Percentiles rank a stretch among this genome's conserved stretches.
Evolutionary conservation across 805 yeast genomes (phyloP).

Genomic region (Metschnikowia dekortorum): DNA sequence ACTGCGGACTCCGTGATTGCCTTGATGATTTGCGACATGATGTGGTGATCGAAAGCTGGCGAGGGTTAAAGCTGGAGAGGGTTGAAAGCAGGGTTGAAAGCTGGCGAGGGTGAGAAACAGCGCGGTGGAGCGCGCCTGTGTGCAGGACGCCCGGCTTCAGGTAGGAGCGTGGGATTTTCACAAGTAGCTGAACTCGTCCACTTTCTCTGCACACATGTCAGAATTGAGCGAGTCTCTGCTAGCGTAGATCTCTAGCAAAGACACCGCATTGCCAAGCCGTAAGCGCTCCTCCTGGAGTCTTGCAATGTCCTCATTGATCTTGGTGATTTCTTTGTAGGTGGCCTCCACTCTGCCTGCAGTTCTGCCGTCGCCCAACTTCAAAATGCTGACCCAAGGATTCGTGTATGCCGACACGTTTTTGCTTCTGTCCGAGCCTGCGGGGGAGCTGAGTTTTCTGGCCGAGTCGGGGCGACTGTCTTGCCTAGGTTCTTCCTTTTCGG

Average conservation of each 20-base stretch:
- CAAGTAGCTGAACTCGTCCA: slow-evolving; percentile 45
- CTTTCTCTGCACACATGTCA: slow-evolving; percentile 41
- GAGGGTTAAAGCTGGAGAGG: background rate
- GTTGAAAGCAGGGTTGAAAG: background rate
- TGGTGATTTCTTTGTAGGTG: slow-evolving; percentile 22
- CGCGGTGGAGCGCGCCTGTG: background rate
- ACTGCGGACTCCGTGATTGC: slow-evolving; percentile 12
- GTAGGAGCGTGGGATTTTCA: slow-evolving; percentile 8
- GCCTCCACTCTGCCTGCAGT: slow-evolving; percentile 23
- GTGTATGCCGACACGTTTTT: background rate
- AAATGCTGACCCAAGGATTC: slow-evolving; percentile 32
- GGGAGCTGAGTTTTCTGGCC: background rate
- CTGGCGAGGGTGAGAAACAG: background rate
- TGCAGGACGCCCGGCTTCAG: background rate
- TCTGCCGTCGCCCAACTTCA: slow-evolving; percentile 25
- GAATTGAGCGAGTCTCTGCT: slow-evolving; percentile 32
- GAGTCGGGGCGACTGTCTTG: background rate
- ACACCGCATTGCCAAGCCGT: slow-evolving; percentile 15
- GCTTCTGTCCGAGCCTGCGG: background rate
- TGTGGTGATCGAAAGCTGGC: background rate
- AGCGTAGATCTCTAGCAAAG: slow-evolving; percentile 19
- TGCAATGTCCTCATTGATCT: slow-evolving; percentile 22
- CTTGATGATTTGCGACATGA: slow-evolving; percentile 2
- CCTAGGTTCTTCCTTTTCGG: background rate
- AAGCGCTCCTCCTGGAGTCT: slow-evolving; percentile 23